Base-by-base conservation (phyloP, 257 asterid species). In the Nicotiana otophora region DNA sequence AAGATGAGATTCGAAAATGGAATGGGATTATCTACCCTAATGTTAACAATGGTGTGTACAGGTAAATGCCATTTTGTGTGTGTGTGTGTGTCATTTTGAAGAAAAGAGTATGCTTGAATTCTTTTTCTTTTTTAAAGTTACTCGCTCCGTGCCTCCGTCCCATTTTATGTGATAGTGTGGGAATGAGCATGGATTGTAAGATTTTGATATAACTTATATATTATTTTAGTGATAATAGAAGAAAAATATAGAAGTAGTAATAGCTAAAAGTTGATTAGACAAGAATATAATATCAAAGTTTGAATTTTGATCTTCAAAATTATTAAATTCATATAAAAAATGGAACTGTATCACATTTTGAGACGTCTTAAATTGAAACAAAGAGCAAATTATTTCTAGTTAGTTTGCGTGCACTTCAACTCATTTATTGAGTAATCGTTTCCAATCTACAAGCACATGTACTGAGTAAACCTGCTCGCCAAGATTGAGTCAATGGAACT, bases 31-130 rank as follows among this genome's bases (percentile, higher is more conserved):
- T 96, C n/a, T 93, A 96, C 80, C 95, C 97, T 54, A 92, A 64
- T 28, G 82, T 94, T 83, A 96, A 96, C 85, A 96, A 94, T 84
- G 99, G 98, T 2, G 99, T 94, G 1, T 96, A 96, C 81, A 90
- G 97, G 99, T 95, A 75, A 20, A 54, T 46, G 39, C 2, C 58
- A 28, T 77, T 57, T 0, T 58, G 15, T 81, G 2, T 92, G 93
- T 80, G 23, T 53, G 11, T 26, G 19, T 46, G 16, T 64, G 76
- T 67, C 34, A n/a, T 67, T 67, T 33, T 17, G 76, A 5, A 17
- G 10, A 5, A 36, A 0, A 12, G 28, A 67, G 53, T 4, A 34
- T 17, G 36, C 76, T 67, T 8, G 16, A 14, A 67, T 19, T 42
- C 51, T 9, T 42, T 5, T 67, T 34, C 9, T 4, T 19, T 36